Evolutionary conservation across 2,329 filamentous ascomycete genomes (phyloP).

Genomic region (Exophiala oligosperma): DNA sequence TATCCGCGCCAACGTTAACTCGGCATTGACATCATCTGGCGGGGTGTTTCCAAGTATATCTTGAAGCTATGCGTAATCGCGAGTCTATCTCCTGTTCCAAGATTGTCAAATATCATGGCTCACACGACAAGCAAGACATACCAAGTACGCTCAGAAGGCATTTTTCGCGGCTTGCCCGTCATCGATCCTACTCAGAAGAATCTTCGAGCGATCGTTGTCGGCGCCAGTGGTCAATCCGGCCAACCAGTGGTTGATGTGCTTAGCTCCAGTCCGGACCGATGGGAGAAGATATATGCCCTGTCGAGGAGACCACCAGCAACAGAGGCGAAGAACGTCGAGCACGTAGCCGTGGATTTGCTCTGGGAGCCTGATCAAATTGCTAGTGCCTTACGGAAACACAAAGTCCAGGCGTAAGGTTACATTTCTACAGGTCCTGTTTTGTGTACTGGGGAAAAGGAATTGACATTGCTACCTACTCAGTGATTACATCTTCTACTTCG

Average conservation of each 20-base stretch:
- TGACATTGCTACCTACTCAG: slow-evolving; percentile 6
- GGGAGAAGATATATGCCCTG: slow-evolving; percentile 54
- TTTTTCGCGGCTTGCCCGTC: slow-evolving; percentile 19
- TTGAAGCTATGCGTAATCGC: neutral
- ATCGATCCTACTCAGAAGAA: slow-evolving; percentile 3
- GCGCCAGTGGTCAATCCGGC: slow-evolving; percentile 56
- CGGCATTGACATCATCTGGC: slow-evolving; percentile 1
- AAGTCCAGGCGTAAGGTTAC: slow-evolving; percentile 17
- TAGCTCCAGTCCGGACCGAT: slow-evolving; percentile 43
- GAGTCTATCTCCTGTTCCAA: neutral
- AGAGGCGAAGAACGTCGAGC: slow-evolving; percentile 39
- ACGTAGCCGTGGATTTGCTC: slow-evolving; percentile 41
- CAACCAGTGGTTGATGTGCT: slow-evolving; percentile 53
- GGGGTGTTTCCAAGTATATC: slow-evolving; percentile 1
- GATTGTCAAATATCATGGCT: slow-evolving; percentile 5
- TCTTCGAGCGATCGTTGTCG: slow-evolving; percentile 25
- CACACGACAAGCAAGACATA: slow-evolving; percentile 9
- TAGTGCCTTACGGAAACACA: slow-evolving; percentile 7
- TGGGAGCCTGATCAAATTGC: slow-evolving; percentile 13
- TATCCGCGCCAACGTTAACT: neutral
- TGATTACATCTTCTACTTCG: slow-evolving; percentile 19
- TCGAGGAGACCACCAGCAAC: slow-evolving; percentile 47
- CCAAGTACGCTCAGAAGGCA: slow-evolving; percentile 12
- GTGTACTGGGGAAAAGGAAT: neutral
- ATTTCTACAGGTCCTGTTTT: neutral